phyloP scores from a whole-genome alignment of 2,329 filamentous ascomycete species.

The Epichloe scottii region DNA sequence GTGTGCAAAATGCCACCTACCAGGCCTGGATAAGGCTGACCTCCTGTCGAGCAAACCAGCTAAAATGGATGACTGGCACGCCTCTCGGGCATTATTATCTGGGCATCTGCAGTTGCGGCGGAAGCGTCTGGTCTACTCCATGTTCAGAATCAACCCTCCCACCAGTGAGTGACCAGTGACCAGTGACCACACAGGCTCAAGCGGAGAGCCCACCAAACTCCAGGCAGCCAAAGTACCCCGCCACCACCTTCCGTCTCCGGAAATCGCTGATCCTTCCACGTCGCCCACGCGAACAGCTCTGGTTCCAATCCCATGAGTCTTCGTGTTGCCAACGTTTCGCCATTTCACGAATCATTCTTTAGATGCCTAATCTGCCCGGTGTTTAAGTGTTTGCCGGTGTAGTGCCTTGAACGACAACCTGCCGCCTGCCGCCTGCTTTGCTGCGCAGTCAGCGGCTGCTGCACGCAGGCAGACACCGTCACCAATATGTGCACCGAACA shows the following conservation, averaged over 20 bases:
- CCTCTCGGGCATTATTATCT: background rate
- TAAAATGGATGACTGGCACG: too few relatives aligned
- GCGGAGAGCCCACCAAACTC: background rate
- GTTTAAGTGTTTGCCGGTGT: background rate
- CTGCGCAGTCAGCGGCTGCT: conserved; percentile 1
- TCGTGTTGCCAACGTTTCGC: background rate
- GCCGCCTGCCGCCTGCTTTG: conserved; percentile 4
- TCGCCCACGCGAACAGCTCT: conserved; percentile 1
- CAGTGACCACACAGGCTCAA: background rate
- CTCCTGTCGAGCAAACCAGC: too few relatives aligned
- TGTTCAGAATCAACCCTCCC: background rate
- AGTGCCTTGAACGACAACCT: background rate
- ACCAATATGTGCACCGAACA: background rate
- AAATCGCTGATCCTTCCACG: conserved; percentile 6
- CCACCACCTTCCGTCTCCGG: conserved; percentile 9
- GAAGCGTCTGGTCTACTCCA: background rate
- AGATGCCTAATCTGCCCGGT: background rate
- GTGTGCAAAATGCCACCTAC: too few relatives aligned
- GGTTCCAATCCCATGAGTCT: background rate
- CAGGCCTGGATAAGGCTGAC: too few relatives aligned
- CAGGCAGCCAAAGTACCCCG: conserved; percentile 1
- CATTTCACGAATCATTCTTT: background rate
- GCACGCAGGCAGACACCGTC: conserved; percentile 5
- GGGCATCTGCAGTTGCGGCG: background rate
- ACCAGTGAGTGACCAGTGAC: too few relatives aligned